phyloP scores from a whole-genome alignment of 2,329 filamentous ascomycete genomes.

The Ophiocordyceps camponoti-saundersi region DNA sequence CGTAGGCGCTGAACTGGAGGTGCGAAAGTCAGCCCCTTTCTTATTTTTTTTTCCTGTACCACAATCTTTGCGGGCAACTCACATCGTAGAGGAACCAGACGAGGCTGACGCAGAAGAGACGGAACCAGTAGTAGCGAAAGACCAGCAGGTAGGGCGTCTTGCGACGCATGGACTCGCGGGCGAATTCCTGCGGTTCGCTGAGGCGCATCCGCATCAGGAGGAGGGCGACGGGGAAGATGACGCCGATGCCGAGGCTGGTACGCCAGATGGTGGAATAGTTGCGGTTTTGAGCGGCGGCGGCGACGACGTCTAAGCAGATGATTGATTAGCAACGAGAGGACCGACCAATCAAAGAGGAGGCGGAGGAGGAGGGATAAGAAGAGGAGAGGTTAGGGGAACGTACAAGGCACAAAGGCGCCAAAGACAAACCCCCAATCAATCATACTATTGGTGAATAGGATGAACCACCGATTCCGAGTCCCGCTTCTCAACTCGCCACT shows the following conservation, averaged over 20 bases:
- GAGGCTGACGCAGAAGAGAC: slow-evolving; percentile 49
- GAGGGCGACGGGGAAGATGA: slow-evolving; percentile 59
- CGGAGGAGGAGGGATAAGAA: no score
- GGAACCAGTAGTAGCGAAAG: slow-evolving; percentile 53
- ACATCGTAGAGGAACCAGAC: slow-evolving; percentile 80
- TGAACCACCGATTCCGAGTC: slow-evolving; percentile 79
- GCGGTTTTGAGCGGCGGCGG: slow-evolving; percentile 36
- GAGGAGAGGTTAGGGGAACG: slow-evolving; percentile 2
- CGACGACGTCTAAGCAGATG: slow-evolving; percentile 23
- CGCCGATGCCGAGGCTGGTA: slow-evolving; percentile 59
- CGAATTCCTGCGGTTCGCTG: slow-evolving; percentile 64
- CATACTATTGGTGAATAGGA: slow-evolving; percentile 76
- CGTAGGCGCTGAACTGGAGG: slow-evolving; percentile 55
- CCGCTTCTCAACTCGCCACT: slow-evolving; percentile 68
- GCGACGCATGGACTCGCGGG: slow-evolving; percentile 48
- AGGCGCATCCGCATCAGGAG: slow-evolving; percentile 56
- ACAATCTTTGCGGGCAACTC: no score
- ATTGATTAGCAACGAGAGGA: neutral
- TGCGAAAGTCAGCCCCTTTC: neutral
- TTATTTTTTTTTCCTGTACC: no score
- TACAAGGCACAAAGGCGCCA: slow-evolving; percentile 55
- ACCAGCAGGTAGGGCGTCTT: slow-evolving; percentile 39
- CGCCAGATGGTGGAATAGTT: slow-evolving; percentile 69
- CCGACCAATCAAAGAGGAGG: neutral
- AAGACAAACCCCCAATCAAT: slow-evolving; percentile 75